These are phyloP conservation scores for Cystobasidium sp. DNA, from an alignment of 1,284 basidiomycete genomes.

Conservation along the genomic window DNA sequence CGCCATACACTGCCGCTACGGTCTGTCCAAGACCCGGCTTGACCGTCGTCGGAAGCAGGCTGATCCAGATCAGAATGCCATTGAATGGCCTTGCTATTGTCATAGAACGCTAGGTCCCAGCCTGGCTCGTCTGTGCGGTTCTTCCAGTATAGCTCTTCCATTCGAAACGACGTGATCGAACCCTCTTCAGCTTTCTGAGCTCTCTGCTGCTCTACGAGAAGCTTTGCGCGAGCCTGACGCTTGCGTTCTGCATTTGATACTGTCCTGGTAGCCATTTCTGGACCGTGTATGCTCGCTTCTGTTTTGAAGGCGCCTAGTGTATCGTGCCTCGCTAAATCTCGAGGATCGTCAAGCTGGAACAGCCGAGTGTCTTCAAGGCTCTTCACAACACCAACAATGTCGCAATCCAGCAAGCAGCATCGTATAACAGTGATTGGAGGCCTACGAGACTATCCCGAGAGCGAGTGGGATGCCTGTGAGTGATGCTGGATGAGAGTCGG, in stretches of 20 bases:
- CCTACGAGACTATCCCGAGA: constrained; percentile 10
- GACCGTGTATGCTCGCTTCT: background rate
- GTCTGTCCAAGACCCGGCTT: constrained; percentile 43
- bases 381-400: background rate
- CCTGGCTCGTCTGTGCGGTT: constrained; percentile 21
- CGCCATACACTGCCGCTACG: constrained; percentile 16
- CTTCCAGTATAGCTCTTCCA: constrained; percentile 50
- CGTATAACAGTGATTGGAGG: constrained; percentile 26
- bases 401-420: background rate
- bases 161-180: constrained; percentile 47
- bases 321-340: background rate
- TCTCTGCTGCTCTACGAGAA: constrained; percentile 20
- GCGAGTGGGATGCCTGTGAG: constrained; percentile 35
- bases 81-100: constrained; percentile 2
- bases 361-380: background rate
- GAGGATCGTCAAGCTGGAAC: background rate
- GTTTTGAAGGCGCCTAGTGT: background rate
- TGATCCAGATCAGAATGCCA: background rate
- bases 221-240: constrained; percentile 25
- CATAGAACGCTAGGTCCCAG: constrained; percentile 45
- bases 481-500: background rate
- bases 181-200: constrained; percentile 8
- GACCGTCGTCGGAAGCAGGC: background rate
- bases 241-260: constrained; percentile 35
- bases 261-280: background rate